phyloP scores from a whole-genome alignment of 805 yeast genomes.

The Kluyveromyces dobzhanskii region DNA sequence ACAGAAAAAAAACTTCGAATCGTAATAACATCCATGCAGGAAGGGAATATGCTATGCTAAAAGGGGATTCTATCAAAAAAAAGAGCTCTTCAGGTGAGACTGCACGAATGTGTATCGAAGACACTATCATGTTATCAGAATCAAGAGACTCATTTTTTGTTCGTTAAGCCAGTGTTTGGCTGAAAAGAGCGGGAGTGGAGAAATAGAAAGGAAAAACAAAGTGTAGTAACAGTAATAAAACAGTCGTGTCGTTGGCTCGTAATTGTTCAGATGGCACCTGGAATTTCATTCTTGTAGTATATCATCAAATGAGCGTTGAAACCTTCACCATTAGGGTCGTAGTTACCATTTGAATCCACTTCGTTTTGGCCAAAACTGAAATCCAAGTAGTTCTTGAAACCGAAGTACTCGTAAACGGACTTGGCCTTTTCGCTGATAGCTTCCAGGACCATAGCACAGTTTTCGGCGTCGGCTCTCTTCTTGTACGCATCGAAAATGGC shows the following conservation, averaged over 20 bases:
- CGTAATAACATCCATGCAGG: neutral
- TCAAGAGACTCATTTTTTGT: too few species aligned
- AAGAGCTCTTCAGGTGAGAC: slow-evolving; percentile 3
- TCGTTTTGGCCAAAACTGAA: slow-evolving; percentile 27
- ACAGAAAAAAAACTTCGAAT: slow-evolving; percentile 8
- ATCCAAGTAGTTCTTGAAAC: slow-evolving; percentile 22
- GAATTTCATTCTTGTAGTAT: slow-evolving; percentile 22
- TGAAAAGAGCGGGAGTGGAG: too few species aligned
- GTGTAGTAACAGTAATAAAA: neutral
- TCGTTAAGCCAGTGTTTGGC: too few species aligned
- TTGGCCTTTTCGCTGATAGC: slow-evolving; percentile 28
- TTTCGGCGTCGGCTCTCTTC: slow-evolving; percentile 22
- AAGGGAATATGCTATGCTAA: neutral
- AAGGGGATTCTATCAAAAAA: slow-evolving; percentile 9
- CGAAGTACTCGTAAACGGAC: slow-evolving; percentile 29
- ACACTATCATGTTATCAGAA: too few species aligned
- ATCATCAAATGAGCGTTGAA: slow-evolving; percentile 27
- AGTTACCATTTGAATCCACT: slow-evolving; percentile 21
- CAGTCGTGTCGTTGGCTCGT: neutral
- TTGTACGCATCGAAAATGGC: slow-evolving; percentile 24
- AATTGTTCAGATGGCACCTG: slow-evolving; percentile 5
- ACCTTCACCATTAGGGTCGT: slow-evolving; percentile 26
- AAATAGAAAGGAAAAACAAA: too few species aligned
- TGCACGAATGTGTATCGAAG: too few species aligned
- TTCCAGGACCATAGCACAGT: slow-evolving; percentile 28